Conservation (phyloP, 495 filamentous ascomycete genomes). For the Neurospora africana region DNA sequence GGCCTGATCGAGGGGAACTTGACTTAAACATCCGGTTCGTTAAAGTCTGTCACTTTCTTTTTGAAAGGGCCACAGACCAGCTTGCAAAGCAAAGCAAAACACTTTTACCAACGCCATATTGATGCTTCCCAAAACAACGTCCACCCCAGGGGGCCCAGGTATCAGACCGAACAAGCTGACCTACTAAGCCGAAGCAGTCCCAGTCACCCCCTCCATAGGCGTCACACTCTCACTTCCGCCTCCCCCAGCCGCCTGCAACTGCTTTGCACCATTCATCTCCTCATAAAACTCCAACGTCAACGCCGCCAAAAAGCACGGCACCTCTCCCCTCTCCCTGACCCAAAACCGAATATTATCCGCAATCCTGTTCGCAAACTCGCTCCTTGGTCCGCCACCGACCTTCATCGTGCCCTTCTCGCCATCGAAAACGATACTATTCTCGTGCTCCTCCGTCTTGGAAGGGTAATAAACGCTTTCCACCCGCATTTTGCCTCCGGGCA, state of each 20-base stretch:
- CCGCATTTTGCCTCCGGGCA: constrained; percentile 83
- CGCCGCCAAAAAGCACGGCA: constrained; percentile 85
- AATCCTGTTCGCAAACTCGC: constrained; percentile 75
- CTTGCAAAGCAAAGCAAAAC: not conserved
- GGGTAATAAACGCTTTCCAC: constrained; percentile 73
- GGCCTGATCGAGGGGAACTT: not conserved
- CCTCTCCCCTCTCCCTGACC: constrained; percentile 82
- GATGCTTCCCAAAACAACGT: not conserved
- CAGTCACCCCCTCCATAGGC: not conserved
- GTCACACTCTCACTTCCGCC: not conserved
- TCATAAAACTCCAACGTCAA: constrained; percentile 88
- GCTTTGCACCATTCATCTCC: constrained; percentile 33
- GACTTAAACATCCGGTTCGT: not conserved
- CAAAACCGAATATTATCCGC: constrained; percentile 78
- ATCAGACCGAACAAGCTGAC: not conserved
- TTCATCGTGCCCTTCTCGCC: constrained; percentile 97
- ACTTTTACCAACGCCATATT: not conserved
- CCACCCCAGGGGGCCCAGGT: not conserved
- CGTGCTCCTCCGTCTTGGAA: constrained; percentile 54
- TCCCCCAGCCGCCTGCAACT: not conserved
- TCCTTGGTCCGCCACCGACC: constrained; percentile 79
- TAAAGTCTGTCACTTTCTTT: not conserved
- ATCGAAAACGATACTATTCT: constrained; percentile 93
- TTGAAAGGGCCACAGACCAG: not conserved
- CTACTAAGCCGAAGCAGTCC: not conserved